Conservation (phyloP, 805 yeast species). For the Candida insectalens region DNA sequence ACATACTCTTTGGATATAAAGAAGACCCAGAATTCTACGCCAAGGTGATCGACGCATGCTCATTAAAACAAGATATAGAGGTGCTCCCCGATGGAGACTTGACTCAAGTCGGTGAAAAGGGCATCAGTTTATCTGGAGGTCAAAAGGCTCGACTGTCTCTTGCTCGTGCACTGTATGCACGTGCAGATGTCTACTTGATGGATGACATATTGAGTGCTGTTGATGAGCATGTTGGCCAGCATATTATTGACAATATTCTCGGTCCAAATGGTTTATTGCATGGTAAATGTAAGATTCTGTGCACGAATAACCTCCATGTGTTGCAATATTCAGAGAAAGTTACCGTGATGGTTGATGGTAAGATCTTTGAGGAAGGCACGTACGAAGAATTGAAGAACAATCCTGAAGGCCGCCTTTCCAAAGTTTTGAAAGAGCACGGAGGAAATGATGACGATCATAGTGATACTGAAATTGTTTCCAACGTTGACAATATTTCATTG, state of each 20-base stretch:
- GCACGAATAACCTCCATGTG: conserved; percentile 82
- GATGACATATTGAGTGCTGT: conserved; percentile 93
- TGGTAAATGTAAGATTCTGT: conserved; percentile 63
- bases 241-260: conserved; percentile 71
- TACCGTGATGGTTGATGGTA: conserved; percentile 63
- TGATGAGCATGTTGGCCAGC: conserved; percentile 87
- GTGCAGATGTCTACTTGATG: conserved; percentile 77
- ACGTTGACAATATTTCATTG: conserved; percentile 14
- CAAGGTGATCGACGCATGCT: conserved; percentile 75
- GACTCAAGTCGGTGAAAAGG: conserved; percentile 91
- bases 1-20: conserved; percentile 74
- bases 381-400: conserved; percentile 33
- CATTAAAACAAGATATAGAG: conserved; percentile 61
- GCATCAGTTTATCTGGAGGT: conserved; percentile 88
- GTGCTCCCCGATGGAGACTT: conserved; percentile 74
- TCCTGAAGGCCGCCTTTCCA: conserved; percentile 24
- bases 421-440: conserved; percentile 40
- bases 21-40: conserved; percentile 71
- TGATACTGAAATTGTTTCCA: conserved; percentile 7
- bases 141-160: conserved; percentile 87
- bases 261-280: conserved; percentile 71
- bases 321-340: conserved; percentile 64
- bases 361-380: conserved; percentile 52
- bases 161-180: conserved; percentile 86
- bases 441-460: conserved; percentile 16